Base-by-base conservation (phyloP, 140 eudicot genomes). In the Anethum foeniculum region DNA sequence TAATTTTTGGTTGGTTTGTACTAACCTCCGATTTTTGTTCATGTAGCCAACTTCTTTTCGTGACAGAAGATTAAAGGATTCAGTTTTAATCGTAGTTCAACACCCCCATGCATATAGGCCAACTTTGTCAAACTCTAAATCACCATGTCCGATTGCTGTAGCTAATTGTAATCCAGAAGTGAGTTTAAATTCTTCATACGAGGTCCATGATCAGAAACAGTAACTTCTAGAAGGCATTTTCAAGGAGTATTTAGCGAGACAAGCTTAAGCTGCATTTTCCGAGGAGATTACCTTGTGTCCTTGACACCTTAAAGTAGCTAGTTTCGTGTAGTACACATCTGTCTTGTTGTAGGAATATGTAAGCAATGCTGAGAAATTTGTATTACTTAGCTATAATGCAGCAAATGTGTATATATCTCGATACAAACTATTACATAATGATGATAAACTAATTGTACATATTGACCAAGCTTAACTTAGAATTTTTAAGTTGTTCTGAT, bases 11-110 rank as follows among this genome's bases (percentile, higher is more conserved):
- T 75, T 18, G 38, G 56, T 27, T n/a, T 80, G 83, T 48, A n/a
- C 83, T 81, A 80, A 81, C 32, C 32, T 21, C 18, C 49, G 46
- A 27, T 11, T 36, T 77, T 2, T 68, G 19, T 30, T 85, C 54
- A 73, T 86, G 82, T 73, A 93, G 97, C 94, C 96, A 84, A 90
- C 92, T 46, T 84, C 85, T 78, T 83, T 80, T 64, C 77, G 69
- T 34, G 86, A 88, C 75, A 84, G 85, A 81, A 83, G 83, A 86
- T 74, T 73, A 62, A 88, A 82, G 77, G 93, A 90, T 44, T 87
- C 97, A 15, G 82, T 90, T 47, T 74, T 93, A 18, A 96, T 93
- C 25, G 91, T 93, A 82, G 88, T 93, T 81, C 97, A 88, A 48
- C 96, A 93, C 23, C 97, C 97, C 8, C 92, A 85, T 85, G 86